phyloP scores from a whole-genome alignment of 176 grass and related monocot genomes.

The Ensete ventricosum region DNA sequence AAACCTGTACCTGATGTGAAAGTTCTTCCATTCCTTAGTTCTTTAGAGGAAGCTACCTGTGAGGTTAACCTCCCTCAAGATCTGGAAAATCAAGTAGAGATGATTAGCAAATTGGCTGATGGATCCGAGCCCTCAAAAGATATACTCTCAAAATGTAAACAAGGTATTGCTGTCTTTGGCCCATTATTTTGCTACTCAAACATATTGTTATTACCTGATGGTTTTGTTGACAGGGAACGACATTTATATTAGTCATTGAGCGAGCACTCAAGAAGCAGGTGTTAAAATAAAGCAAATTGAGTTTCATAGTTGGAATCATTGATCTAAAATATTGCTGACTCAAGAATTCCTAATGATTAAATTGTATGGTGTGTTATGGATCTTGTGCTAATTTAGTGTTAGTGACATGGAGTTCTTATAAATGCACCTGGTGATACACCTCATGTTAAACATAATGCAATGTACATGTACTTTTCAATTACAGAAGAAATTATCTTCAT shows the following conservation, averaged over 20 bases:
- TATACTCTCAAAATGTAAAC: slow-evolving; percentile 6
- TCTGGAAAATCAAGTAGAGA: slow-evolving; percentile 43
- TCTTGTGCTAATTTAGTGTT: no score
- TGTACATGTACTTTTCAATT: background rate
- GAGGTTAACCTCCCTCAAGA: slow-evolving; percentile 15
- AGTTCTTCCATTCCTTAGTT: slow-evolving; percentile 13
- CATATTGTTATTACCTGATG: no score
- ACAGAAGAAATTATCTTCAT: background rate
- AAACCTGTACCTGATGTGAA: slow-evolving; percentile 5
- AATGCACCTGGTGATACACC: background rate
- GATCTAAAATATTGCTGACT: no score
- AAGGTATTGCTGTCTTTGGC: slow-evolving; percentile 14
- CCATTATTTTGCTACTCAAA: background rate
- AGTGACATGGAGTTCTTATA: no score
- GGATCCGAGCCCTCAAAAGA: slow-evolving; percentile 21
- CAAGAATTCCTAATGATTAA: no score
- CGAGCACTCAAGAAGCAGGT: background rate
- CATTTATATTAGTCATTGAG: background rate
- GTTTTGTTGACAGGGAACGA: background rate
- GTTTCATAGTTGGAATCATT: no score
- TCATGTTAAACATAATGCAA: background rate
- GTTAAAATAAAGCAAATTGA: no score
- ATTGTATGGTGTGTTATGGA: no score
- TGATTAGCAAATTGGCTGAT: slow-evolving; percentile 27
- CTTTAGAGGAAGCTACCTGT: slow-evolving; percentile 23